These are phyloP conservation scores for Secale cereale DNA, from an alignment of 176 grass and related monocot genomes.

Conservation along the genomic window DNA sequence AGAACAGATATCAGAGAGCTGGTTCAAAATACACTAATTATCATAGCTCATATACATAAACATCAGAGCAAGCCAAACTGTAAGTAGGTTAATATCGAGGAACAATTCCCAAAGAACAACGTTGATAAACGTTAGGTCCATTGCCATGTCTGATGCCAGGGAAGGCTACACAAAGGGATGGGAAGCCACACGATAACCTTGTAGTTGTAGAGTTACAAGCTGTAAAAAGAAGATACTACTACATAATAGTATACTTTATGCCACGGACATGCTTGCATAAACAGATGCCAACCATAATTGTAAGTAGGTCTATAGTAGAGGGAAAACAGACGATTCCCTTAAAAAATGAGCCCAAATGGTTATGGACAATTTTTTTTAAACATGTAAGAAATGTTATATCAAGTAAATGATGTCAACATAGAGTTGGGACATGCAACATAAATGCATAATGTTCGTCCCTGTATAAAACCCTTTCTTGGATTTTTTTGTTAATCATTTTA, in stretches of 20 bases:
- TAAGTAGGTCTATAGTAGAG: background rate
- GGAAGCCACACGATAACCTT: background rate
- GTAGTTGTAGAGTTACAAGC: background rate
- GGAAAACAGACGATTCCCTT: background rate
- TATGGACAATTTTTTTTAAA: background rate
- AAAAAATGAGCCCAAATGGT: background rate
- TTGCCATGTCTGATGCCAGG: background rate
- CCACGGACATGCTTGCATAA: background rate
- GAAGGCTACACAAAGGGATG: background rate
- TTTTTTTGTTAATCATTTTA: background rate
- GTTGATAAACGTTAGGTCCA: background rate
- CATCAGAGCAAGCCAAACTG: background rate
- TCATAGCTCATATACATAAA: background rate
- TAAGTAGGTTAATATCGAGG: background rate
- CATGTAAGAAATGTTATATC: background rate
- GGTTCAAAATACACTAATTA: constrained; percentile 1
- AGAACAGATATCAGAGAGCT: background rate
- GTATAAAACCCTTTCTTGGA: background rate
- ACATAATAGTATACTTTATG: too few species aligned
- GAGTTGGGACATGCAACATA: background rate
- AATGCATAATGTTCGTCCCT: background rate
- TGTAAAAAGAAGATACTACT: background rate
- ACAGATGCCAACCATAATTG: background rate
- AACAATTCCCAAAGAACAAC: background rate
- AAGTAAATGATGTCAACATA: background rate